These are phyloP conservation scores for Edaphochlamys debaryana DNA, from an alignment of 139 green algal genomes.

Conservation along the genomic window DNA sequence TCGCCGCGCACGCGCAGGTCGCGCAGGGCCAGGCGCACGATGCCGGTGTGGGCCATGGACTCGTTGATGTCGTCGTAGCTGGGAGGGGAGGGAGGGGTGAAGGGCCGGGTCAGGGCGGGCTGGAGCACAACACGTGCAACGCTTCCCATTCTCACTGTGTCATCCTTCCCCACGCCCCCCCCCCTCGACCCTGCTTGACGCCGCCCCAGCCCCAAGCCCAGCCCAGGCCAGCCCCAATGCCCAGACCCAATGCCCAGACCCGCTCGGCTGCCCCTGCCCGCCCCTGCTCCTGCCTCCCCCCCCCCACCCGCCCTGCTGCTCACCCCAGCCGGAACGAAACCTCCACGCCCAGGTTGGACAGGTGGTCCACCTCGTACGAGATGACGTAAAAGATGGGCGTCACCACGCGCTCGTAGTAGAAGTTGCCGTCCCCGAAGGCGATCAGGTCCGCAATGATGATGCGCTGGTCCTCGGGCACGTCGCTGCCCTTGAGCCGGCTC, in stretches of 20 bases:
- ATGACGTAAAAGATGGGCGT: conserved; percentile 65
- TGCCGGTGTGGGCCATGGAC: conserved; percentile 40
- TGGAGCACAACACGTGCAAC: too few species aligned
- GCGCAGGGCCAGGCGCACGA: conserved; percentile 30
- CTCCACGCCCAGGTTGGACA: conserved; percentile 58
- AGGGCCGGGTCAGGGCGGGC: too few species aligned
- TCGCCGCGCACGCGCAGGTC: conserved; percentile 36
- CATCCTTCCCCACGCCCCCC: too few species aligned
- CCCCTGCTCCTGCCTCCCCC: too few species aligned
- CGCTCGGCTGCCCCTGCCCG: too few species aligned
- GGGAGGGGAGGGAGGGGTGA: background rate
- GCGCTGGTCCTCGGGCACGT: conserved; percentile 32
- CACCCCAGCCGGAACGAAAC: conserved; percentile 57
- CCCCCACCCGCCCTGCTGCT: background rate
- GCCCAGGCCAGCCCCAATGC: background rate
- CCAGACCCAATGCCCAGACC: background rate
- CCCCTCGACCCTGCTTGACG: too few species aligned
- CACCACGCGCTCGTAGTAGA: conserved; percentile 60
- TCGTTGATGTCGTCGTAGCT: conserved; percentile 45
- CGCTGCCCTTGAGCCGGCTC: conserved; percentile 34
- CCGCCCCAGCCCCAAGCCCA: too few species aligned
- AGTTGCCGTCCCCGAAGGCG: conserved; percentile 59
- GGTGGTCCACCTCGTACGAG: conserved; percentile 58
- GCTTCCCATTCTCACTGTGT: too few species aligned
- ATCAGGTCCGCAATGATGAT: conserved; percentile 52